phyloP scores from a whole-genome alignment of 441 rosid species.

The Isatis lusitanica region DNA sequence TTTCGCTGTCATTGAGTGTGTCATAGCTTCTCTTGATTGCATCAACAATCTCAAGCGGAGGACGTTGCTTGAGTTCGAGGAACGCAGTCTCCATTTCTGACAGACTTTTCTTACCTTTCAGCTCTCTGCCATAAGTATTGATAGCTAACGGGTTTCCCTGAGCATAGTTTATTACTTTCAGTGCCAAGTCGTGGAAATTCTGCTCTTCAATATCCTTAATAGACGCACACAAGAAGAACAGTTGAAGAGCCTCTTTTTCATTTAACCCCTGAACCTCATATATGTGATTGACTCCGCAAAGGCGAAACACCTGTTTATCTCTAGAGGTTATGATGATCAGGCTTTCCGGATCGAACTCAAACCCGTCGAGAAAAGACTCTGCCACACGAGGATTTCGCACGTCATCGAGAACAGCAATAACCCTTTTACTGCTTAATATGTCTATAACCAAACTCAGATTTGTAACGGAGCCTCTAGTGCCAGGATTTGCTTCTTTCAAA shows the following conservation, averaged over 20 bases:
- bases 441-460: background rate
- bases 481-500: background rate
- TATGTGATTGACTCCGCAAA: background rate
- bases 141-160: slow-evolving; percentile 38
- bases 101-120: background rate
- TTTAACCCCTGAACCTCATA: slow-evolving; percentile 20
- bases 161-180: background rate
- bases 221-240: slow-evolving; percentile 10
- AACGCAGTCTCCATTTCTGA: background rate
- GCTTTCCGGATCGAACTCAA: slow-evolving; percentile 3
- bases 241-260: slow-evolving; percentile 28
- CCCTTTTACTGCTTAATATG: background rate
- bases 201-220: background rate
- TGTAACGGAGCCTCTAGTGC: background rate
- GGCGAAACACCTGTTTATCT: slow-evolving; percentile 28
- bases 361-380: background rate
- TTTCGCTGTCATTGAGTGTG: background rate
- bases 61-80: background rate
- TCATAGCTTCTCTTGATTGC: slow-evolving; percentile 16
- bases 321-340: slow-evolving; percentile 38
- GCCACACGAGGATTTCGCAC: background rate
- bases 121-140: background rate
- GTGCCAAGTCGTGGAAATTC: background rate
- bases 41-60: background rate
- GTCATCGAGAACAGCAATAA: slow-evolving; percentile 30